These are phyloP conservation scores for Alternaria gansuensis DNA, from an alignment of 2,329 filamentous ascomycete genomes.

Conservation along the genomic window DNA sequence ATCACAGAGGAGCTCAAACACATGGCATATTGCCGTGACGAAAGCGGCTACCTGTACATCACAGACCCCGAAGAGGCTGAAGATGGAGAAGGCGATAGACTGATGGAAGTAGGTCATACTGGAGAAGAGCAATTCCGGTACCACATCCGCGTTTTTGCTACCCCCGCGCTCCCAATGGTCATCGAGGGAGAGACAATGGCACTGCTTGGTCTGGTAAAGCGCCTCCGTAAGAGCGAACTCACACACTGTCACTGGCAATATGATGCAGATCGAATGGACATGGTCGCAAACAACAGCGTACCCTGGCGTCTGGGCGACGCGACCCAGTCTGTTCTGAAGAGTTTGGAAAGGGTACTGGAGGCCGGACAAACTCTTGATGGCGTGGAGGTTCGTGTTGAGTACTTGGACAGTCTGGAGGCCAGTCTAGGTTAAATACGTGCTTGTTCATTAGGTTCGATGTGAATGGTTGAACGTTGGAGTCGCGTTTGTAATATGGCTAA, in stretches of 20 bases:
- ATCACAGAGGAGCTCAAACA: constrained; percentile 5
- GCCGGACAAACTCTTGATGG: not conserved
- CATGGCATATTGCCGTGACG: not conserved
- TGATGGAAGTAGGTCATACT: not conserved
- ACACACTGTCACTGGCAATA: not conserved
- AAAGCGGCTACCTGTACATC: not conserved
- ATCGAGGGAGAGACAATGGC: constrained; percentile 4
- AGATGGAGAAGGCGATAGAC: not conserved
- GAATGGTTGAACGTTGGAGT: not conserved
- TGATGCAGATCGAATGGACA: constrained; percentile 2
- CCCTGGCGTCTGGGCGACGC: not conserved
- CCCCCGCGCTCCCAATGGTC: not conserved
- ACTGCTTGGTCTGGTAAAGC: not conserved
- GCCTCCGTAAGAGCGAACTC: constrained; percentile 1
- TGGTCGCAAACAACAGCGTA: not conserved
- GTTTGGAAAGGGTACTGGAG: not conserved
- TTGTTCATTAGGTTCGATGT: not conserved
- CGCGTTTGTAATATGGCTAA: too few relatives aligned
- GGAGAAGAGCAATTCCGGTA: not conserved
- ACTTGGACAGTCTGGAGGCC: not conserved
- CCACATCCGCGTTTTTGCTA: not conserved
- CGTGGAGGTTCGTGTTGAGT: not conserved
- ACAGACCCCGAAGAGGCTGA: constrained; percentile 3
- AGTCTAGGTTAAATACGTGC: not conserved
- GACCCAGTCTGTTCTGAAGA: not conserved